Evolutionary conservation across 352 stramenopile genomes (phyloP).

Genomic region (Phytopythium boreale): DNA sequence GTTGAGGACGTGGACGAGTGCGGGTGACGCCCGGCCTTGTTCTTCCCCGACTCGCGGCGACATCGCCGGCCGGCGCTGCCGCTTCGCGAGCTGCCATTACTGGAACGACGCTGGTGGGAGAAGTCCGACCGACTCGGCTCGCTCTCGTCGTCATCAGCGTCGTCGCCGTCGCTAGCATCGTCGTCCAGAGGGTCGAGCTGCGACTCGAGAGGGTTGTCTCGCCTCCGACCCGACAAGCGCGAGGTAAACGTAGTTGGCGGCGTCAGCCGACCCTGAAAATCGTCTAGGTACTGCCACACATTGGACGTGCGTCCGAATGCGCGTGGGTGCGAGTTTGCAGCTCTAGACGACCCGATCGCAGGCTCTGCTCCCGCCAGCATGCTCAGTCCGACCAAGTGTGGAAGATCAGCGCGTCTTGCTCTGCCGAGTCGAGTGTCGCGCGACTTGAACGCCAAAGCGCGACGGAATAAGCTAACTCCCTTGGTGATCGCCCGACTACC

Average conservation of each 20-base stretch:
- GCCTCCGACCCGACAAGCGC: neutral
- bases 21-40: neutral
- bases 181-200: constrained; percentile 7
- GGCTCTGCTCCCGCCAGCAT: constrained; percentile 13
- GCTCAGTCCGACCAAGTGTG: neutral
- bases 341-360: neutral
- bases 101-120: neutral
- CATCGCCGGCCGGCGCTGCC: neutral
- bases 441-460: neutral
- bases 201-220: constrained; percentile 6
- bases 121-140: neutral
- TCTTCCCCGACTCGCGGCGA: neutral
- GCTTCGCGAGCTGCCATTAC: neutral
- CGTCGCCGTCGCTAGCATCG: constrained; percentile 14
- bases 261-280: constrained; percentile 38
- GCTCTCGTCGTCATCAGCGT: constrained; percentile 3
- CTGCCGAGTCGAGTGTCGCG: neutral
- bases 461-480: neutral
- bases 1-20: neutral
- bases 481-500: no score
- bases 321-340: constrained; percentile 25
- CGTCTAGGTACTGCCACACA: constrained; percentile 68
- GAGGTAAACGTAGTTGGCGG: neutral
- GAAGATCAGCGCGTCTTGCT: neutral
- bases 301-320: constrained; percentile 68